A percentile compares a stretch with the other conserved stretches of the same genome.
These are phyloP conservation scores for Fusarium graminum DNA, from an alignment of 2,329 filamentous ascomycete genomes.

Conservation along the genomic window DNA sequence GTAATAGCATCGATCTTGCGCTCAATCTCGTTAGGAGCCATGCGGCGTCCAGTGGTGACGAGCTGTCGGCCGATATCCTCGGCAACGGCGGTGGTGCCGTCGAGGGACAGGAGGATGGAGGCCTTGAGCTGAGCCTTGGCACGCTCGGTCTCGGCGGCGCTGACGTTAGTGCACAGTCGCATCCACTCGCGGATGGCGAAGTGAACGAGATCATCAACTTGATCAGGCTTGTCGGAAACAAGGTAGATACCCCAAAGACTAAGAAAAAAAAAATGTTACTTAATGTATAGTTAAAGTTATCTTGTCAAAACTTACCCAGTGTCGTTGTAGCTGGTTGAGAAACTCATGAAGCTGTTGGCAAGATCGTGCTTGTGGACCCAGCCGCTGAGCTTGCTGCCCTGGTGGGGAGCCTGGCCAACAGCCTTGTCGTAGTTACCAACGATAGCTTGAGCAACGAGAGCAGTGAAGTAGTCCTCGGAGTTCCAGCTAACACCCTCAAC, in stretches of 20 bases:
- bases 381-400: conserved; percentile 97
- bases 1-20: conserved; percentile 88
- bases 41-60: conserved; percentile 93
- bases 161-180: conserved; percentile 89
- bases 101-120: conserved; percentile 94
- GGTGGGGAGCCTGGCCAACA: conserved; percentile 96
- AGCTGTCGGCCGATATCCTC: conserved; percentile 99
- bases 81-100: conserved; percentile 95
- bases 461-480: conserved; percentile 99
- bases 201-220: conserved; percentile 95
- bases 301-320: conserved; percentile 78
- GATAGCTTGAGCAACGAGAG: conserved; percentile 96
- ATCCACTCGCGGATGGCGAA: conserved; percentile 99
- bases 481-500: conserved; percentile 99
- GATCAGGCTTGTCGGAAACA: conserved; percentile 87
- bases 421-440: conserved; percentile 99
- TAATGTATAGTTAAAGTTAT: conserved; percentile 1
- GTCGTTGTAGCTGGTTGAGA: conserved; percentile 99
- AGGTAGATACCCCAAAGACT: conserved; percentile 99
- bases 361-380: conserved; percentile 95
- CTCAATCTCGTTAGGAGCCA: conserved; percentile 95
- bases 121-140: conserved; percentile 99
- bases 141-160: conserved; percentile 92
- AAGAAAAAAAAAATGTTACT: conserved; percentile 46
- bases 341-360: conserved; percentile 99